These are phyloP conservation scores for Ganoderma sinense DNA, from an alignment of 1,284 basidiomycete species.

Conservation along the genomic window DNA sequence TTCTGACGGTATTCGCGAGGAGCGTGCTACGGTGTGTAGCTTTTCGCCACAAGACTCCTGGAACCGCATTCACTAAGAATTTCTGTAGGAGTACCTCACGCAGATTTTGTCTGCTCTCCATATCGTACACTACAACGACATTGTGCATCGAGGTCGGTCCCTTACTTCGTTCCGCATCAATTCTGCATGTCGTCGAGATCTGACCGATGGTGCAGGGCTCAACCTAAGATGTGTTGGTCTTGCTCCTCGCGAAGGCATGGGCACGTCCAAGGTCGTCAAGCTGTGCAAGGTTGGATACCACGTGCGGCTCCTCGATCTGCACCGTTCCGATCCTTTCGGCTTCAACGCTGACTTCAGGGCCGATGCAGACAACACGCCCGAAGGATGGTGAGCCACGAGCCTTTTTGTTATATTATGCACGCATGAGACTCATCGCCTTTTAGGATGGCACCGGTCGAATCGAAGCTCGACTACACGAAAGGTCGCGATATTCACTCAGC, in stretches of 20 bases:
- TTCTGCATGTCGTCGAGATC: background rate
- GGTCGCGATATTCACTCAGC: slow-evolving; percentile 78
- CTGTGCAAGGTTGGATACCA: slow-evolving; percentile 70
- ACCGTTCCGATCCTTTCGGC: slow-evolving; percentile 77
- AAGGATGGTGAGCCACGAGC: slow-evolving; percentile 59
- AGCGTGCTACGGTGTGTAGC: slow-evolving; percentile 62
- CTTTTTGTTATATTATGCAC: background rate
- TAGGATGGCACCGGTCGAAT: slow-evolving; percentile 69
- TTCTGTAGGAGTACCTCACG: slow-evolving; percentile 66
- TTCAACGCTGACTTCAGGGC: slow-evolving; percentile 43
- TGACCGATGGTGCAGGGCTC: slow-evolving; percentile 51
- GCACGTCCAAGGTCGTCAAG: slow-evolving; percentile 68
- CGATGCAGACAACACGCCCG: slow-evolving; percentile 58
- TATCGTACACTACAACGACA: slow-evolving; percentile 63
- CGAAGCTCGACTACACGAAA: slow-evolving; percentile 71
- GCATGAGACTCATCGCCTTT: slow-evolving; percentile 47
- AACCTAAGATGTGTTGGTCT: slow-evolving; percentile 65
- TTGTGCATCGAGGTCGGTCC: slow-evolving; percentile 69
- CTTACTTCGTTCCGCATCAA: too few species aligned
- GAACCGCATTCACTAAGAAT: background rate
- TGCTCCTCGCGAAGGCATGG: slow-evolving; percentile 53
- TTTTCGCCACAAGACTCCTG: background rate
- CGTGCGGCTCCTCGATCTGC: slow-evolving; percentile 71
- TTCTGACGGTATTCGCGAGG: slow-evolving; percentile 69
- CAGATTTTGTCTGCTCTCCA: slow-evolving; percentile 75